Conservation (phyloP, 495 filamentous ascomycete species). For the Lindgomyces ingoldianus region DNA sequence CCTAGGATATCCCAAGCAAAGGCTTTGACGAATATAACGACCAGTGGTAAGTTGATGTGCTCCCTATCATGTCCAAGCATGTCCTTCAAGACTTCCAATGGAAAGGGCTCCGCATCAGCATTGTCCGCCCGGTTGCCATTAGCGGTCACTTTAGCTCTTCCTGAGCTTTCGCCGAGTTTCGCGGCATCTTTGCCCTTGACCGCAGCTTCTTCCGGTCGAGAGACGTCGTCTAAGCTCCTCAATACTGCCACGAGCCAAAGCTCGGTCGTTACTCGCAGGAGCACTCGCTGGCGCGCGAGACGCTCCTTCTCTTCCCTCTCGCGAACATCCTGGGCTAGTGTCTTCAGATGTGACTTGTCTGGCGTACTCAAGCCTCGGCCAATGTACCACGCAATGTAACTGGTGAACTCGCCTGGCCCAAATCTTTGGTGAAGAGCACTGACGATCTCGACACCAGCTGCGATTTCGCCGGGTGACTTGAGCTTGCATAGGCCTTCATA, state of each 20-base stretch:
- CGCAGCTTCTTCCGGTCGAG: conserved; percentile 73
- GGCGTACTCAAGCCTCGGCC: conserved; percentile 91
- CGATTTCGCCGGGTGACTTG: conserved; percentile 85
- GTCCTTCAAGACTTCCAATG: conserved; percentile 94
- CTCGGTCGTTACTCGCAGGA: conserved; percentile 89
- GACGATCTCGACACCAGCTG: conserved; percentile 87
- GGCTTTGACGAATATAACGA: conserved; percentile 91
- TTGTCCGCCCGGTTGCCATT: conserved; percentile 47
- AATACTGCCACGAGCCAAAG: conserved; percentile 92
- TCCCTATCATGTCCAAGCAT: conserved; percentile 90
- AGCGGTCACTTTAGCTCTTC: conserved; percentile 52
- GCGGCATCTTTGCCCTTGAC: conserved; percentile 61
- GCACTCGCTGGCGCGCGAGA: conserved; percentile 76
- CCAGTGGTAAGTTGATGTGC: conserved; percentile 84
- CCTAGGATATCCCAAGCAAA: conserved; percentile 96
- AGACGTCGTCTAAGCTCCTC: conserved; percentile 84
- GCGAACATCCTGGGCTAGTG: conserved; percentile 72
- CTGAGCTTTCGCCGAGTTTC: conserved; percentile 49
- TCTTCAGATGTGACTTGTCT: conserved; percentile 81
- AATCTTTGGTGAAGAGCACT: conserved; percentile 96
- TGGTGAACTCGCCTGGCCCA: conserved; percentile 85
- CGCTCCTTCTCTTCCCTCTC: conserved; percentile 97
- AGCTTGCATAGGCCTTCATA: conserved; percentile 92
- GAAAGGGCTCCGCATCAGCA: conserved; percentile 72
- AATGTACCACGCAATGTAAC: conserved; percentile 87